Evolutionary conservation across 306 rosid genomes (phyloP).

Genomic region (Vicia sativa): DNA sequence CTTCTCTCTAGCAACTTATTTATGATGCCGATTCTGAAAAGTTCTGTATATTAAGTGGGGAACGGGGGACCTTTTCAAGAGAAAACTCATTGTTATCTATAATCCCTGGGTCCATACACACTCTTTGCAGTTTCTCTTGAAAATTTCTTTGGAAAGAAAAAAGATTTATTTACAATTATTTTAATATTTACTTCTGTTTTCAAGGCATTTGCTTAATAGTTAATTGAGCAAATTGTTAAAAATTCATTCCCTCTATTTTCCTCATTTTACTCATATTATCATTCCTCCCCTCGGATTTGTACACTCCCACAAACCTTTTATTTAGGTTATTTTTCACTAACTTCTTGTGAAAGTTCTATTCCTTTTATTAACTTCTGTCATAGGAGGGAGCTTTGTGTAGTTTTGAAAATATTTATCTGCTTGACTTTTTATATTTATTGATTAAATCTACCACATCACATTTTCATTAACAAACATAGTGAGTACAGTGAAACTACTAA

Average conservation of each 20-base stretch:
- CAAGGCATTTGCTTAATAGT: constrained; percentile 7
- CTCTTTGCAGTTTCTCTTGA: background rate
- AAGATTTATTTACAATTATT: background rate
- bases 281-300: background rate
- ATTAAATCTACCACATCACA: background rate
- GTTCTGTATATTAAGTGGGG: constrained; percentile 9
- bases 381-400: too few species aligned
- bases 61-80: constrained; percentile 24
- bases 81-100: constrained; percentile 2
- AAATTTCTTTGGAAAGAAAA: background rate
- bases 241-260: constrained; percentile 7
- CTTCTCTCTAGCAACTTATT: constrained; percentile 15
- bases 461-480: background rate
- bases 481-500: background rate
- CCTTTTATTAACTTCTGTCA: background rate
- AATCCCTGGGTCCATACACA: constrained; percentile 18
- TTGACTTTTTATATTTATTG: background rate
- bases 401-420: constrained; percentile 9
- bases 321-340: background rate
- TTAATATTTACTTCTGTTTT: constrained; percentile 20
- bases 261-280: constrained; percentile 18
- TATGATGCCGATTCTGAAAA: constrained; percentile 8
- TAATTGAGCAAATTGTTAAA: constrained; percentile 1
- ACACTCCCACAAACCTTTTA: background rate
- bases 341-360: constrained; percentile 9